A percentile compares a stretch with the other conserved stretches of the same genome.
phyloP scores from a whole-genome alignment of 306 rosid species.

The Geum urbanum region DNA sequence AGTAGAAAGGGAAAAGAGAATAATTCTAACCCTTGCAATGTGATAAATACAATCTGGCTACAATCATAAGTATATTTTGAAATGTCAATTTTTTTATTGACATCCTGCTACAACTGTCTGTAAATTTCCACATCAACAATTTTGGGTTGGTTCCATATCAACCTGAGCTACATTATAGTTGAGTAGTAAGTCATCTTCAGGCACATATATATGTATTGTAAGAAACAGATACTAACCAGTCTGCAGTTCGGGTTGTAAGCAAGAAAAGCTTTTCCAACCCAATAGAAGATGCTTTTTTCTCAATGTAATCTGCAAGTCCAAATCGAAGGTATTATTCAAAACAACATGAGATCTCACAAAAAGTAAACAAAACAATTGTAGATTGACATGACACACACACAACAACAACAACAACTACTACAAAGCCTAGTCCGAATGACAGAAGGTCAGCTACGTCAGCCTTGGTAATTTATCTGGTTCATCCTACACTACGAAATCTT shows the following conservation, averaged over 20 bases:
- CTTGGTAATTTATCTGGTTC: not conserved
- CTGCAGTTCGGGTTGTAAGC: slow-evolving; percentile 88
- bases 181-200: not conserved
- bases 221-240: slow-evolving; percentile 54
- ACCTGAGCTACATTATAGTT: not conserved
- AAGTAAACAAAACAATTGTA: too few species aligned
- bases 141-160: not conserved
- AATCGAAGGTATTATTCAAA: not conserved
- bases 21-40: not conserved
- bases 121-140: not conserved
- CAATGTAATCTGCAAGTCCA: slow-evolving; percentile 70
- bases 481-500: not conserved
- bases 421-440: not conserved
- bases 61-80: not conserved
- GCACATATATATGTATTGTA: not conserved
- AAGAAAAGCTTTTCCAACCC: slow-evolving; percentile 81
- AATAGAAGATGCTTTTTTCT: slow-evolving; percentile 72
- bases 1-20: not conserved
- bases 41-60: not conserved
- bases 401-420: not conserved
- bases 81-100: not conserved
- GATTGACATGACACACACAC: not conserved
- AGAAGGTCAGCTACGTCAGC: not conserved
- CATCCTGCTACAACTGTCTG: not conserved
- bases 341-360: not conserved